Percentiles rank a stretch among this genome's conserved stretches.
phyloP scores from a whole-genome alignment of 305 asterid genomes.

The Solanum aculeatissimum region DNA sequence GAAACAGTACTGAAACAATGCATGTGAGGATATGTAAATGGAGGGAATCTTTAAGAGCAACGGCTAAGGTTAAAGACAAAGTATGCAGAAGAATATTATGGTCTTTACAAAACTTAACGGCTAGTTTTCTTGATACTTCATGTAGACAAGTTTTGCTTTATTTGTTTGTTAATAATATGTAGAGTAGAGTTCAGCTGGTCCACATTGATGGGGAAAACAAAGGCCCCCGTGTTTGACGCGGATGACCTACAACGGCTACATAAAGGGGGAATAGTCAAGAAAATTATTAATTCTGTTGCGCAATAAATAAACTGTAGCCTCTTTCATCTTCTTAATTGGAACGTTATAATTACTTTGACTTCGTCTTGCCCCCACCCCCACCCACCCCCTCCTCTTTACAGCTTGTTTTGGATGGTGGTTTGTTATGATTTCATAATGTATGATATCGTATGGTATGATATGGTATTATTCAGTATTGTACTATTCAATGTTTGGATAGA shows the following conservation, averaged over 20 bases:
- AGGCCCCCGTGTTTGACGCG: slow-evolving; percentile 41
- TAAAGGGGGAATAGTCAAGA: neutral
- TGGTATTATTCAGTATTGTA: too few relatives aligned
- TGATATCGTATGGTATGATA: too few relatives aligned
- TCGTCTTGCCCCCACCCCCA: neutral
- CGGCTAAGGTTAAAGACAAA: neutral
- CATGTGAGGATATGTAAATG: slow-evolving; percentile 16
- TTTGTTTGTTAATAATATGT: neutral
- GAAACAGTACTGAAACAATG: neutral
- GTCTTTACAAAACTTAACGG: slow-evolving; percentile 6
- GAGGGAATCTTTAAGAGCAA: neutral
- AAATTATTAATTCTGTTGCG: neutral
- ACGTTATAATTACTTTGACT: neutral
- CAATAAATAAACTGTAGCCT: neutral
- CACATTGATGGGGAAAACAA: neutral
- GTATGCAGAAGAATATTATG: slow-evolving; percentile 12
- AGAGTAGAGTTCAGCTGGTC: neutral
- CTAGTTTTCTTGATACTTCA: slow-evolving; percentile 25
- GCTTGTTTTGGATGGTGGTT: too few relatives aligned
- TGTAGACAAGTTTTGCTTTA: neutral
- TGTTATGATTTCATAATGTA: too few relatives aligned
- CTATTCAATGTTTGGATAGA: too few relatives aligned
- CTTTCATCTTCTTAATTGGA: neutral
- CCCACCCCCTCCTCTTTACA: neutral
- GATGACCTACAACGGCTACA: slow-evolving; percentile 48